Base-by-base conservation (phyloP, 2,329 filamentous ascomycete species). In the Monosporascus sp. region DNA sequence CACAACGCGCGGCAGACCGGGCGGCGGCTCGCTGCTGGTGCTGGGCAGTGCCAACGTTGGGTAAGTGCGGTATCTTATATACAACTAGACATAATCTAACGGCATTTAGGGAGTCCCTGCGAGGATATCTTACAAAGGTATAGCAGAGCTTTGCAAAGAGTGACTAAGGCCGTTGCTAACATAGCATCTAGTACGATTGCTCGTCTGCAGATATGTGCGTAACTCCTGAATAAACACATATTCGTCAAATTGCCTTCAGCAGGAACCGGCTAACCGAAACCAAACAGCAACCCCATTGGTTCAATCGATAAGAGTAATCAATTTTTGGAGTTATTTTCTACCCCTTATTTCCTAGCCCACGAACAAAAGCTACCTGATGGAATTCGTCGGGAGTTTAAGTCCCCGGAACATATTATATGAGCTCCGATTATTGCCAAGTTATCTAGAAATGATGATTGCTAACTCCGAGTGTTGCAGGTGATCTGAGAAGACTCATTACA, bases 401-500 rank as follows among this genome's bases (percentile, higher is more conserved):
- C 11, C 9, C 31, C 11, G 9, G 11, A 14, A 35, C 31, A 14
- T 14, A 1, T 35, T 31, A 14, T 5, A 14, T 5, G 31, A 11
- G 4, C 9, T 7, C 11, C 31, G 9, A 35, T 5, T 31, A 35
- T 35, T 35, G 1, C 4, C 31, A 35, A 5, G 31, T 14, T 35
- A 14, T 5, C 31, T 11, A 35, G 9, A 35, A 27, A 35, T 35
- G 9, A 35, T 14, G 39, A 46, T 35, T 20, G 9, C 52, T 44
- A 35, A 54, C 41, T 24, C 22, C n/a, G 37, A 6, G 48, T 47
- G 14, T 17, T n/a, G 31, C 11, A 35, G 31, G 31, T 2, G 88
- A 91, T 60, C 72, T 90, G 1, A 89, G 88, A 66, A 70, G 78
- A 9, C 90, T 92, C 70, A 87, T 90, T 54, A 72, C 71, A n/a